These are phyloP conservation scores for Beauveria asiatica DNA, from an alignment of 2,329 filamentous ascomycete species.

Conservation along the genomic window DNA sequence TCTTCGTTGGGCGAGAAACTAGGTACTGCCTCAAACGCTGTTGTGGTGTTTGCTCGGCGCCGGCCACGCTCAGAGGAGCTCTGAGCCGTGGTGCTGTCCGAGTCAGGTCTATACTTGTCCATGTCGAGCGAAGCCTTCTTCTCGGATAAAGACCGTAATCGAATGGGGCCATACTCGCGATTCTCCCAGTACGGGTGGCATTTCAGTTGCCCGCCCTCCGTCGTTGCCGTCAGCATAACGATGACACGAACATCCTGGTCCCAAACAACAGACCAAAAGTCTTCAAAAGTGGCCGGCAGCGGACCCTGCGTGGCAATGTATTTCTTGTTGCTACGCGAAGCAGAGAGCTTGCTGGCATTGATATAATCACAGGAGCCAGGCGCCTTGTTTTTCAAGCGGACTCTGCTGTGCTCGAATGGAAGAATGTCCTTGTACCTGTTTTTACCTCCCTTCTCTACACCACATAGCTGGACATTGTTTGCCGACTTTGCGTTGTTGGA, in stretches of 20 bases:
- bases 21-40: conserved; percentile 30
- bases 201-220: conserved; percentile 87
- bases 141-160: conserved; percentile 70
- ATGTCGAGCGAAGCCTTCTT: conserved; percentile 73
- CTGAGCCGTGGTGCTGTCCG: conserved; percentile 20
- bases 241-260: conserved; percentile 92
- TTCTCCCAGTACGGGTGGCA: conserved; percentile 90
- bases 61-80: conserved; percentile 32
- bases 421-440: conserved; percentile 98
- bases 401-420: conserved; percentile 88
- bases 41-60: conserved; percentile 46
- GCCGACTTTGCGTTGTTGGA: conserved; percentile 23
- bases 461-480: conserved; percentile 63
- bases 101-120: conserved; percentile 38
- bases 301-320: conserved; percentile 97
- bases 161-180: conserved; percentile 68
- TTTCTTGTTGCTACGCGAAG: conserved; percentile 73
- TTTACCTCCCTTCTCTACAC: conserved; percentile 89
- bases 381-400: conserved; percentile 62
- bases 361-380: conserved; percentile 80
- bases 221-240: conserved; percentile 92
- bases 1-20: conserved; percentile 35
- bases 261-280: conserved; percentile 98
- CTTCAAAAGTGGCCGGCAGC: conserved; percentile 86
- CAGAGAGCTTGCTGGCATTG: conserved; percentile 82